These are phyloP conservation scores for Abortiporus biennis DNA, from an alignment of 1,284 basidiomycete genomes.

Conservation along the genomic window DNA sequence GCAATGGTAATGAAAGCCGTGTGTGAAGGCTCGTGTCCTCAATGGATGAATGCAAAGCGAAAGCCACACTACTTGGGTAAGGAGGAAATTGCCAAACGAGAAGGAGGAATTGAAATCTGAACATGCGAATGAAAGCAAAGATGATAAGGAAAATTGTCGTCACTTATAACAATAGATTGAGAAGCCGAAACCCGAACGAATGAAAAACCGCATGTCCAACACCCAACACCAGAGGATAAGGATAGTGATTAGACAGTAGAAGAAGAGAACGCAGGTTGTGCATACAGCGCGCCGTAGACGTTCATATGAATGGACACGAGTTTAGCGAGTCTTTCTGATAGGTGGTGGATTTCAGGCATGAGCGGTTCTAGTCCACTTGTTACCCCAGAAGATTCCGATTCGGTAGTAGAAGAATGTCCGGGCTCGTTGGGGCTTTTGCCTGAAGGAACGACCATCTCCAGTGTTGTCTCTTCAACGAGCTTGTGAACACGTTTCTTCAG, in stretches of 20 bases:
- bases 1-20: no score
- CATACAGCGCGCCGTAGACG: constrained; percentile 69
- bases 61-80: no score
- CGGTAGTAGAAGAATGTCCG: neutral
- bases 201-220: no score
- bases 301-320: constrained; percentile 68
- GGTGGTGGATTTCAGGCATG: constrained; percentile 56
- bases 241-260: neutral
- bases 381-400: neutral
- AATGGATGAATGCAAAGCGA: neutral
- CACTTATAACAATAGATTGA: no score
- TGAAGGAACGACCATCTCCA: constrained; percentile 41
- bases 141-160: no score
- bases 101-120: no score
- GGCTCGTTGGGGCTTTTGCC: no score
- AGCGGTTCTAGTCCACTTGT: constrained; percentile 65
- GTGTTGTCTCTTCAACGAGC: constrained; percentile 56
- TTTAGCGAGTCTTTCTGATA: constrained; percentile 64
- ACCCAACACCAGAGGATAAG: neutral
- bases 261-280: constrained; percentile 46
- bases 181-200: no score
- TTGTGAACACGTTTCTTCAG: constrained; percentile 58
- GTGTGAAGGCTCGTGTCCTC: no score
- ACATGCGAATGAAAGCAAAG: no score
- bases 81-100: no score